Conservation (phyloP, 306 rosid species). For the Cicer bijugum region DNA sequence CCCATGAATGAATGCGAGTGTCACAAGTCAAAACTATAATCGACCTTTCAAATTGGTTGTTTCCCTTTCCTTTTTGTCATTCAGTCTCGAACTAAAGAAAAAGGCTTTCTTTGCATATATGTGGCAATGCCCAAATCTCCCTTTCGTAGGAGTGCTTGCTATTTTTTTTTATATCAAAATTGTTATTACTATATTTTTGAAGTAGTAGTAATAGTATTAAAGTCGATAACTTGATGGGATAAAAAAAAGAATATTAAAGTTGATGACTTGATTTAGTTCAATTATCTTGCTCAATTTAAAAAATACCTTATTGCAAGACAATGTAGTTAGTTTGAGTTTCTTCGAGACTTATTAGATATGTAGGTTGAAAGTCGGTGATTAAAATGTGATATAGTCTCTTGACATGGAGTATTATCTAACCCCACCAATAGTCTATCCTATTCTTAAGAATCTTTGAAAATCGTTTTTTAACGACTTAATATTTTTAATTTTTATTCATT, state of each 20-base stretch:
- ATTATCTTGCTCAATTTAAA: background rate
- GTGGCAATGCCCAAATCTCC: background rate
- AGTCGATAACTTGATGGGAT: background rate
- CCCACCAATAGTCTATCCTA: background rate
- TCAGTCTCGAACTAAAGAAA: background rate
- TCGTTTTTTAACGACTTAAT: background rate
- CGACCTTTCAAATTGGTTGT: background rate
- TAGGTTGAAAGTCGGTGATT: slow-evolving; percentile 34
- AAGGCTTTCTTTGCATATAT: background rate
- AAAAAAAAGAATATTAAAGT: background rate
- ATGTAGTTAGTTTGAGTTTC: slow-evolving; percentile 3
- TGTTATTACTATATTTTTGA: too few species aligned
- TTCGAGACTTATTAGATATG: background rate
- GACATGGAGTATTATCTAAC: slow-evolving; percentile 6
- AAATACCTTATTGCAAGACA: background rate
- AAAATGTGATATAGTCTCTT: slow-evolving; percentile 24
- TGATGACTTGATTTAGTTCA: background rate
- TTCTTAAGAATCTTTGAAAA: slow-evolving; percentile 12
- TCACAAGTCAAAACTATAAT: slow-evolving; percentile 41
- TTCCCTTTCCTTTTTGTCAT: background rate
- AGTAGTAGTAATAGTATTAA: background rate
- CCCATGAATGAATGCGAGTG: slow-evolving; percentile 33
- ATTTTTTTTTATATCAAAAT: background rate
- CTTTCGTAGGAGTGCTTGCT: background rate
- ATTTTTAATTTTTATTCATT: too few species aligned